Conservation (phyloP, 2,329 filamentous ascomycete species). For the Alternaria ventricosa region DNA sequence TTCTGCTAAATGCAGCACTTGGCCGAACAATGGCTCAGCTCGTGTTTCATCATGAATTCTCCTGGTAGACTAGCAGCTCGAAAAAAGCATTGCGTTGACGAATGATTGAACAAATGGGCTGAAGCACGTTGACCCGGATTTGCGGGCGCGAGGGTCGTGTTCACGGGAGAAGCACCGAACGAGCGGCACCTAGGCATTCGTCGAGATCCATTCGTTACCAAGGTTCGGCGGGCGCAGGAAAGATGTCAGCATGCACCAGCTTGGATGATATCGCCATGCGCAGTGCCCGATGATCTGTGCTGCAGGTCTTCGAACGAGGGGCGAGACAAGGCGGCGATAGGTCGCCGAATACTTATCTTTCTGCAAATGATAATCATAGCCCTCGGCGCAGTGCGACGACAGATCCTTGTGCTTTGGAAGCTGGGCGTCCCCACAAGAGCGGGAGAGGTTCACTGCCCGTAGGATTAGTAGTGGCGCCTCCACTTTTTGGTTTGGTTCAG, state of each 20-base stretch:
- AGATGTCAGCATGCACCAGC: background rate
- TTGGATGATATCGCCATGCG: background rate
- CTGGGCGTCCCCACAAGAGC: slow-evolving; percentile 4
- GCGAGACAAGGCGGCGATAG: background rate
- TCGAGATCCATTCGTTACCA: background rate
- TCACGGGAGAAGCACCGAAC: slow-evolving; percentile 16
- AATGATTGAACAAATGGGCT: background rate
- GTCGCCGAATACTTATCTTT: background rate
- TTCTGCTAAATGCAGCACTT: background rate
- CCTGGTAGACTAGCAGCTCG: background rate
- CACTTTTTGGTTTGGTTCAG: background rate
- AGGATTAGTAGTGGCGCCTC: slow-evolving; percentile 6
- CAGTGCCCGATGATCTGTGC: background rate
- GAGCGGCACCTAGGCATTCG: slow-evolving; percentile 1
- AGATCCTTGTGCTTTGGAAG: background rate
- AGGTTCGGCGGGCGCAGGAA: slow-evolving; percentile 4
- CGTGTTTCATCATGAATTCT: background rate
- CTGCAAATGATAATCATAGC: background rate
- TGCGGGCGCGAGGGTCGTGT: slow-evolving; percentile 4
- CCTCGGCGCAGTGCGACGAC: background rate
- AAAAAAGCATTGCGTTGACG: slow-evolving; percentile 3
- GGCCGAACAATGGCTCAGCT: background rate
- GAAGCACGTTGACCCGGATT: slow-evolving; percentile 4
- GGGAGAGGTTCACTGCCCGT: background rate
- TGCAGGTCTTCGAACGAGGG: background rate